Base-by-base conservation (phyloP, 2,329 filamentous ascomycete species). In the Calonectria henricotiae region DNA sequence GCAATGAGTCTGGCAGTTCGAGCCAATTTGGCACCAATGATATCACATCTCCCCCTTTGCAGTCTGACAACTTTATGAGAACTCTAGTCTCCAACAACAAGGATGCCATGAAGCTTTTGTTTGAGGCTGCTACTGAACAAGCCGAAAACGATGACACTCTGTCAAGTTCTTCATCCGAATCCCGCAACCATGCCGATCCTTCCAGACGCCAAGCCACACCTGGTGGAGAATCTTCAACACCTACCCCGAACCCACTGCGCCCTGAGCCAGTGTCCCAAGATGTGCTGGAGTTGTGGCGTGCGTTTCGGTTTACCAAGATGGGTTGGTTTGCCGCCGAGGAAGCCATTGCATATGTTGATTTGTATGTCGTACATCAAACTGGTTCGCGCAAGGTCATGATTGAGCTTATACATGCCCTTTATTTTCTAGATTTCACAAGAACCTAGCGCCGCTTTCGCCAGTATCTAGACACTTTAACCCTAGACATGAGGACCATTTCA, bases 311-410 rank as follows among this genome's bases (percentile, higher is more conserved):
- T 73, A 86, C 88, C 20, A 85, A 84, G 68, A 87, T 88, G 85
- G 87, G 87, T 0, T 89, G 86, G 86, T 86, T 89, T 65, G 86
- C 86, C 0, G 86, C 87, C 3, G 82, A 85, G 65, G 87, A 89
- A 74, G 87, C 86, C 11, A 83, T 89, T 1, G 86, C 84, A 1
- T 87, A 88, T 66, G 80, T 89, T 54, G 86, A 89, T 70, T 67
- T 87, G 80, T 85, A 70, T 65, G 82, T 80, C 15, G 17, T n/a
- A 39, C 12, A 4, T 7, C 27, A 32, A 6, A 25, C 27, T 15
- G 17, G 15, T 32, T 6, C 25, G 15, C 2, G 5, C 2, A 30
- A 25, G 9, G 12, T 23, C 25, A 5, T 4, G 8, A 5, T 8
- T 30, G 27, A 9, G 46, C 25, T 47, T 47, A 27, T 13, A 13